phyloP scores from a whole-genome alignment of 331 rosid genomes.

The Pyrus hybrid region DNA sequence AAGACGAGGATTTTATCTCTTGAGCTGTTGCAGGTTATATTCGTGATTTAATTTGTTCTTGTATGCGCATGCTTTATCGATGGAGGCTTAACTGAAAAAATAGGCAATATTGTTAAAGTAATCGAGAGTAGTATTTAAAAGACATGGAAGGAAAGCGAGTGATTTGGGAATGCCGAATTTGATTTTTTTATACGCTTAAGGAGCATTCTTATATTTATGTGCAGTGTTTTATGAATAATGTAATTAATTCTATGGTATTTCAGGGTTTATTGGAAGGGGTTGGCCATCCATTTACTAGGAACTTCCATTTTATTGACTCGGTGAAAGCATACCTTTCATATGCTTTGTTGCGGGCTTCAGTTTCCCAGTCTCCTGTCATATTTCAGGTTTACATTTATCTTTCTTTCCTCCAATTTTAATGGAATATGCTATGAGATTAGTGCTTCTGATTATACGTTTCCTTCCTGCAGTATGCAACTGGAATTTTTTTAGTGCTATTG shows the following conservation, averaged over 20 bases:
- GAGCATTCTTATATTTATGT: not conserved
- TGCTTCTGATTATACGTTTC: slow-evolving; percentile 21
- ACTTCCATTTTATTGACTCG: slow-evolving; percentile 95
- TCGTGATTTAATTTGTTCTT: slow-evolving; percentile 16
- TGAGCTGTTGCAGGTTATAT: slow-evolving; percentile 93
- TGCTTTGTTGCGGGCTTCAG: slow-evolving; percentile 91
- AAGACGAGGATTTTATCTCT: slow-evolving; percentile 94
- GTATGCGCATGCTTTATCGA: slow-evolving; percentile 3
- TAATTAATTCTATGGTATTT: slow-evolving; percentile 18
- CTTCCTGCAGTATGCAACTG: slow-evolving; percentile 83
- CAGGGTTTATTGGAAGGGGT: slow-evolving; percentile 99
- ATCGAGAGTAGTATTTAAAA: not conserved
- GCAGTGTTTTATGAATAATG: not conserved
- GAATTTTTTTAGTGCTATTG: slow-evolving; percentile 86
- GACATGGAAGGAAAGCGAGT: not conserved
- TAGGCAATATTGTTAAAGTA: not conserved
- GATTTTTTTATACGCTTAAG: not conserved
- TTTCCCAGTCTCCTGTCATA: slow-evolving; percentile 86
- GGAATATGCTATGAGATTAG: slow-evolving; percentile 3
- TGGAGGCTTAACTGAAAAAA: not conserved
- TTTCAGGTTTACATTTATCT: slow-evolving; percentile 66
- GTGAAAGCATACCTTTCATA: slow-evolving; percentile 99
- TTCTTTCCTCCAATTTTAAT: not conserved
- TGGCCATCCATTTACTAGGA: slow-evolving; percentile 83
- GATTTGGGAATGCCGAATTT: not conserved